Percentiles rank a stretch among this genome's conserved stretches.
Conservation (phyloP, 1,284 basidiomycete genomes). For the Pisolithus thermaeus region DNA sequence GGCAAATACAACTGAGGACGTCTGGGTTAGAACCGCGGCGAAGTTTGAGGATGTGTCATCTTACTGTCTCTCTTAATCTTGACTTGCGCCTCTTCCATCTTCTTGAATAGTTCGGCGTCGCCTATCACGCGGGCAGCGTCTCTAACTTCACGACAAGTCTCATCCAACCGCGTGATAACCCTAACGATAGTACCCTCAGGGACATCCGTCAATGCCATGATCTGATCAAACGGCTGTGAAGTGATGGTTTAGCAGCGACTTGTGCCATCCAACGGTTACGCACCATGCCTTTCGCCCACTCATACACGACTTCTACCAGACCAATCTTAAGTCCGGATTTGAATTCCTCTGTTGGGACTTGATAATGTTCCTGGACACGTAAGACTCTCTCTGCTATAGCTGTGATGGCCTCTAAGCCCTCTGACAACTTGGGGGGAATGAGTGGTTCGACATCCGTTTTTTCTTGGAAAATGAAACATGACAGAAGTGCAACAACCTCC, state of each 20-base stretch:
- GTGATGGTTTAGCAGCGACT: background rate
- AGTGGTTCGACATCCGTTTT: conserved; percentile 89
- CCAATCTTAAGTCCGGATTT: conserved; percentile 79
- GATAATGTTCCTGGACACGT: conserved; percentile 72
- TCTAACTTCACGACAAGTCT: conserved; percentile 94
- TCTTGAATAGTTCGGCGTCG: conserved; percentile 91
- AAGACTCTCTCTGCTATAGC: conserved; percentile 82
- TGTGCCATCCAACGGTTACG: conserved; percentile 18
- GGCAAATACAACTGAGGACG: conserved; percentile 67
- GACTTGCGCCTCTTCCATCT: conserved; percentile 94
- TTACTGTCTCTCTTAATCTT: conserved; percentile 93
- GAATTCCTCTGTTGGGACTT: conserved; percentile 76
- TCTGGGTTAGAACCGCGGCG: conserved; percentile 6
- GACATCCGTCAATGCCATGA: conserved; percentile 90
- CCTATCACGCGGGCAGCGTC: conserved; percentile 98
- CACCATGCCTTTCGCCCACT: conserved; percentile 98
- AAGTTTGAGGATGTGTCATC: conserved; percentile 26
- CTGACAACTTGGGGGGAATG: conserved; percentile 72
- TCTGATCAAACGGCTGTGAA: conserved; percentile 87
- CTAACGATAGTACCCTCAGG: conserved; percentile 97
- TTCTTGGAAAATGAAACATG: conserved; percentile 96
- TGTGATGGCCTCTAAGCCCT: conserved; percentile 76
- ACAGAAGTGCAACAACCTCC: conserved; percentile 95
- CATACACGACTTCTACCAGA: conserved; percentile 92
- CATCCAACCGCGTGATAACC: conserved; percentile 92